Evolutionary conservation across 495 filamentous ascomycete genomes (phyloP).

Genomic region (Xylaria palmicola): DNA sequence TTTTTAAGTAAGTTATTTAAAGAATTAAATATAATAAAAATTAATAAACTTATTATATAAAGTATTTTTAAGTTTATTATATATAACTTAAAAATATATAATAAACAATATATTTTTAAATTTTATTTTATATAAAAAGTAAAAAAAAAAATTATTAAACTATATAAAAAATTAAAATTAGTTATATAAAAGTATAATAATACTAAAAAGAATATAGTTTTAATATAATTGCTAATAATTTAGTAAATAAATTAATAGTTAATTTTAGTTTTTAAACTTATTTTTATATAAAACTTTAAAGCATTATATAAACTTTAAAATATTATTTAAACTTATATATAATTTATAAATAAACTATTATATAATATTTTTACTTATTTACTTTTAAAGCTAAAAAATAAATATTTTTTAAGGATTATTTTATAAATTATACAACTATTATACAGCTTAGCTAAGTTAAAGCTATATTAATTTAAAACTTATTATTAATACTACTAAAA

Average conservation of each 20-base stretch:
- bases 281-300: neutral
- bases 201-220: neutral
- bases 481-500: too few relatives aligned
- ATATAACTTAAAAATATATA: too few relatives aligned
- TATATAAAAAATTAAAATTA: too few relatives aligned
- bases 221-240: neutral
- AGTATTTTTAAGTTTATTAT: neutral
- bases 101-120: too few relatives aligned
- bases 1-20: neutral
- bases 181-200: constrained; percentile 2
- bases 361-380: neutral
- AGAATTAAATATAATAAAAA: constrained; percentile 8
- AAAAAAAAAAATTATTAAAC: too few relatives aligned
- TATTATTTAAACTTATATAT: neutral
- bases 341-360: too few relatives aligned
- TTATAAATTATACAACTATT: neutral
- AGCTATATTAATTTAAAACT: too few relatives aligned
- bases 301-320: neutral
- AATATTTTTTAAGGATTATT: neutral
- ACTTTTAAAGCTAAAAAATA: neutral
- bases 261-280: neutral
- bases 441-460: neutral
- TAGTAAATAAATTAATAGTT: neutral
- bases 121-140: too few relatives aligned
- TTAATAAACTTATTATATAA: neutral